These are phyloP conservation scores for Neoboletus brunneissimus DNA, from an alignment of 768 basidiomycete species.

Conservation along the genomic window DNA sequence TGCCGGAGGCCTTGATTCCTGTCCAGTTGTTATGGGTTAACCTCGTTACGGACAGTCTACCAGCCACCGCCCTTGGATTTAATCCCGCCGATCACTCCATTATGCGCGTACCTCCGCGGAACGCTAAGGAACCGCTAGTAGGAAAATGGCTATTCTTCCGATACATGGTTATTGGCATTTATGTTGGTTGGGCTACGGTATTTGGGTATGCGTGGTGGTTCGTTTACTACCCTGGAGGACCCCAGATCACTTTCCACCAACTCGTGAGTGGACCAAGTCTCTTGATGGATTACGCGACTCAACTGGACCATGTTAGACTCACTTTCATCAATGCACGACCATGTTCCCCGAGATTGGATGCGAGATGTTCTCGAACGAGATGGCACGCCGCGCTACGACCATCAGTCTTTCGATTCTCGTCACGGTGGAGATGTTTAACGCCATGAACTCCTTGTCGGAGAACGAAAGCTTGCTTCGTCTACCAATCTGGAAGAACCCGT, in stretches of 20 bases:
- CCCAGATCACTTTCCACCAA: constrained; percentile 91
- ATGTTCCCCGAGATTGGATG: constrained; percentile 91
- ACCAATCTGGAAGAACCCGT: constrained; percentile 93
- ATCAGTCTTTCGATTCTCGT: constrained; percentile 97
- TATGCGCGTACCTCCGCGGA: constrained; percentile 92
- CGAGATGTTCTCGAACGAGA: constrained; percentile 88
- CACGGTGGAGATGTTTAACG: constrained; percentile 96
- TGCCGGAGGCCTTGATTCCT: constrained; percentile 99
- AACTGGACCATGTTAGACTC: constrained; percentile 59
- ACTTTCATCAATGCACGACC: constrained; percentile 90
- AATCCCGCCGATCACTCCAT: constrained; percentile 96
- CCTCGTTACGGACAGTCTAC: constrained; percentile 93
- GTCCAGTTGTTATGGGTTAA: constrained; percentile 99
- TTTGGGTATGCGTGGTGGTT: constrained; percentile 99
- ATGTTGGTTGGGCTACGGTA: constrained; percentile 94
- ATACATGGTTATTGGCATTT: constrained; percentile 89
- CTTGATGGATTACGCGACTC: constrained; percentile 1
- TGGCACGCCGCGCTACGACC: constrained; percentile 87
- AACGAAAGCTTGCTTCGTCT: constrained; percentile 89
- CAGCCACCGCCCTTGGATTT: constrained; percentile 96
- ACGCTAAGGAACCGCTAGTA: constrained; percentile 87
- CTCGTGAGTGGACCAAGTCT: constrained; percentile 56
- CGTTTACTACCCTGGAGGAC: constrained; percentile 83
- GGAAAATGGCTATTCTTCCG: constrained; percentile 94
- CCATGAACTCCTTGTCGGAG: constrained; percentile 97